phyloP scores from a whole-genome alignment of 352 stramenopile genomes.

The Blastocystis sp. region DNA sequence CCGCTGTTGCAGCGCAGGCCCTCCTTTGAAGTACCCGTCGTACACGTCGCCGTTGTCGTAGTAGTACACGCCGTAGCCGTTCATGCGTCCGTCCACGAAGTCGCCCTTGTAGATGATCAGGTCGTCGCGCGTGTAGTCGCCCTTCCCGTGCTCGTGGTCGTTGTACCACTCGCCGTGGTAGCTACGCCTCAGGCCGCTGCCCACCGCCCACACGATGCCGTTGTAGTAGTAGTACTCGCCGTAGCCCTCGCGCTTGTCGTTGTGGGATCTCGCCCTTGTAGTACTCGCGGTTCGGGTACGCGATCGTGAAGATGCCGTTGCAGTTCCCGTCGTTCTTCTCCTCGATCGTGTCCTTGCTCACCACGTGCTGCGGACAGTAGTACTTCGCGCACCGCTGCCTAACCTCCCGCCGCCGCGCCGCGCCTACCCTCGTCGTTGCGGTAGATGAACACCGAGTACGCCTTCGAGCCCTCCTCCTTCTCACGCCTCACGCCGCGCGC shows the following conservation, averaged over 20 bases:
- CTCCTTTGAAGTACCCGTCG: slow-evolving; percentile 46
- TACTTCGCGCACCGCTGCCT: slow-evolving; percentile 41
- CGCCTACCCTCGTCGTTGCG: slow-evolving; percentile 31
- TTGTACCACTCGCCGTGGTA: slow-evolving; percentile 62
- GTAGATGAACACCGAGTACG: slow-evolving; percentile 45
- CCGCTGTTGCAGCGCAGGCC: slow-evolving; percentile 21
- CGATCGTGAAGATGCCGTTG: slow-evolving; percentile 50
- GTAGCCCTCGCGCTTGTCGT: slow-evolving; percentile 66
- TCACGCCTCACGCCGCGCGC: background rate
- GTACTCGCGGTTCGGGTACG: slow-evolving; percentile 62
- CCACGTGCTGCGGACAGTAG: slow-evolving; percentile 39
- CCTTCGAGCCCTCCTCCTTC: background rate
- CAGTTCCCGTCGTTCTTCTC: background rate
- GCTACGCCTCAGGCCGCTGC: background rate
- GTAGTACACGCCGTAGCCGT: slow-evolving; percentile 67
- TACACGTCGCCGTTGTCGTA: slow-evolving; percentile 68
- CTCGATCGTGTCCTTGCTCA: slow-evolving; percentile 39
- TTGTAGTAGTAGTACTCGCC: slow-evolving; percentile 69
- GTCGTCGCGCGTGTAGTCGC: slow-evolving; percentile 35
- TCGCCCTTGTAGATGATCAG: slow-evolving; percentile 54
- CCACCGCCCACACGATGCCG: slow-evolving; percentile 16
- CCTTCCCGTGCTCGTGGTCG: slow-evolving; percentile 54
- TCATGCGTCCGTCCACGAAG: slow-evolving; percentile 47
- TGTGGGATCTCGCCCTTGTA: slow-evolving; percentile 67
- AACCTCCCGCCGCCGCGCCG: too few relatives aligned